Evolutionary conservation across 768 basidiomycete species (phyloP), one percentile per base, ranked within the genome.

Genomic region (Mycena vitilis): DNA sequence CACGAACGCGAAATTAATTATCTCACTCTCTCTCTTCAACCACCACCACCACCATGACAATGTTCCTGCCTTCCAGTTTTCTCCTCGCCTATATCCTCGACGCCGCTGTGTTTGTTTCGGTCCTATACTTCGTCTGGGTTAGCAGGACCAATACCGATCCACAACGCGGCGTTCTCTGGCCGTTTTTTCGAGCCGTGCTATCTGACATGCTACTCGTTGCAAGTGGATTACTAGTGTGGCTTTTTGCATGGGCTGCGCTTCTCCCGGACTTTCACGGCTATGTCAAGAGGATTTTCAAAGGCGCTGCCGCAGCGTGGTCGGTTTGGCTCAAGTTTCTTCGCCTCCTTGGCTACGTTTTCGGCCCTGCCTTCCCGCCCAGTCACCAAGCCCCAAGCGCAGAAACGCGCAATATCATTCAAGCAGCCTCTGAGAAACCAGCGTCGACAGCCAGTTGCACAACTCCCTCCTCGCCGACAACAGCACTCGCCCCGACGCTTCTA

Each of bases 21-120:
- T 30, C 3, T 10, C 10, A 5, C 11, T 8, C 22, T 22, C 9
- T 49, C 22, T 49, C n/a, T 49, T 23, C 22, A 30, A 49, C 48
- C 48, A 49, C 48, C 22, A 23, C 5, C 25, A 23, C 15, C 23
- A 52, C 51, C n/a, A 34, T 11, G 30, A 52, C 13, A 52, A 25
- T 18, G 25, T 53, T 36, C 34, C 18, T 34, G 13, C 25, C 52
- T 36, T 53, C 18, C 16, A 36, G 52, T 20, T 53, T 53, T 53
- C n/a, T n/a, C 5, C 52, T 53, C 52, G 52, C 30, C 1, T 52
- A 52, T 52, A 52, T 52, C 4, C 51, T 52, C 52, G 52, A 53
- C 16, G 34, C 34, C 15, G 9, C 52, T 53, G 34, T 36, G 8
- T 20, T 53, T 18, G 20, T 53, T 53, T 36, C 18, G 30, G 18